Percentiles rank a stretch among this genome's conserved stretches.
These are phyloP conservation scores for Blastobotrys capitulatus DNA, from an alignment of 1,139 yeast genomes.

Conservation along the genomic window DNA sequence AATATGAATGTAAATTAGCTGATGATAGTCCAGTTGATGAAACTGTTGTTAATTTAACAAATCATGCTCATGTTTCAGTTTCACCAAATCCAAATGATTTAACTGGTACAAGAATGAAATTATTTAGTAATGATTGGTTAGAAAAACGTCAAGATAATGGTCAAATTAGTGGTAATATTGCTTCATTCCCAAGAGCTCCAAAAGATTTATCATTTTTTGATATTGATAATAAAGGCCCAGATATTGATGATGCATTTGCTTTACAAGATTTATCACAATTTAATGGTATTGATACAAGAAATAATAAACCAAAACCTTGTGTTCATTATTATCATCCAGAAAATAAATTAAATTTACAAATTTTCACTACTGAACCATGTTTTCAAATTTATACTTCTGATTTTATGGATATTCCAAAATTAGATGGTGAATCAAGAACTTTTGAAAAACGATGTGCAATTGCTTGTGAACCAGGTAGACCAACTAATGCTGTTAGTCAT, in stretches of 20 bases:
- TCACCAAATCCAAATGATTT: constrained; percentile 30
- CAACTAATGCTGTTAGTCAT: constrained; percentile 49
- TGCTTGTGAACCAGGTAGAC: constrained; percentile 61
- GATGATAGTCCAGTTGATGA: constrained; percentile 38
- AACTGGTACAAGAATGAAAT: constrained; percentile 30
- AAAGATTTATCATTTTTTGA: constrained; percentile 24
- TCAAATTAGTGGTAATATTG: constrained; percentile 49
- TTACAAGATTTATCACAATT: constrained; percentile 31
- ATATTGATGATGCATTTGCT: constrained; percentile 51
- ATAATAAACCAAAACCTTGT: constrained; percentile 34
- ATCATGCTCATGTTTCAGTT: constrained; percentile 56
- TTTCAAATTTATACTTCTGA: constrained; percentile 68
- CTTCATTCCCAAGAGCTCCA: constrained; percentile 30
- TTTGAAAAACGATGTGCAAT: constrained; percentile 50
- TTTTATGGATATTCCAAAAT: constrained; percentile 36
- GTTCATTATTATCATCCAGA: constrained; percentile 47
- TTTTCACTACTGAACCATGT: constrained; percentile 59
- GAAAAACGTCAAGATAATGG: constrained; percentile 32
- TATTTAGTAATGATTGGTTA: constrained; percentile 34
- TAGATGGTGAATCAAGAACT: constrained; percentile 32
- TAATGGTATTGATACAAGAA: constrained; percentile 41
- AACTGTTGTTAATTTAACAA: constrained; percentile 56
- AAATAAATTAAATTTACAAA: constrained; percentile 40
- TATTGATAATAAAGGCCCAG: constrained; percentile 33
- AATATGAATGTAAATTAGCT: constrained; percentile 44